A percentile compares a stretch with the other conserved stretches of the same genome.
Evolutionary conservation across 306 rosid genomes (phyloP).

Genomic region (Casuarina cunninghamiana): DNA sequence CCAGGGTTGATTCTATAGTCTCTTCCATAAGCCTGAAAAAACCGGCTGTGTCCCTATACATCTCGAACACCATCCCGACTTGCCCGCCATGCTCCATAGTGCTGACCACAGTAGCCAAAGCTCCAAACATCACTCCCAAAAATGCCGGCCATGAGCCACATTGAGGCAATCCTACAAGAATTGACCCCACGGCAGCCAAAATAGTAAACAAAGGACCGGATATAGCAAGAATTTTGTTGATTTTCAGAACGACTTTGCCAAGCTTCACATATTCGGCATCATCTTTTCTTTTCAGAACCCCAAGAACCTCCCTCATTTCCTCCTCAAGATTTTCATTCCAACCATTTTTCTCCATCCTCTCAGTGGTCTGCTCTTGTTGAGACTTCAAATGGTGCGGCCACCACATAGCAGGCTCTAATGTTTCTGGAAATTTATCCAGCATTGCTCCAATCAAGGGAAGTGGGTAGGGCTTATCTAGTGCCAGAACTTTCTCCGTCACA

Average conservation of each 20-base stretch:
- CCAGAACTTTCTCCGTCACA: constrained; percentile 39
- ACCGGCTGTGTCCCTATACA: constrained; percentile 62
- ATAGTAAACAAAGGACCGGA: constrained; percentile 67
- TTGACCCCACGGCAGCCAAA: constrained; percentile 58
- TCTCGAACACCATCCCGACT: constrained; percentile 70
- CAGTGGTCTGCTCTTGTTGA: not conserved
- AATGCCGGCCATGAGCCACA: constrained; percentile 19
- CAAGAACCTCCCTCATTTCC: constrained; percentile 48
- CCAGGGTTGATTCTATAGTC: constrained; percentile 31
- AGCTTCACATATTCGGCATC: constrained; percentile 57
- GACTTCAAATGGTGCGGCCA: constrained; percentile 45
- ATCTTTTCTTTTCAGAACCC: constrained; percentile 53
- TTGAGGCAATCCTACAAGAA: constrained; percentile 24
- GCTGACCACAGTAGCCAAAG: constrained; percentile 48
- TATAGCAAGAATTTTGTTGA: constrained; percentile 51
- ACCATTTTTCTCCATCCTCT: constrained; percentile 32
- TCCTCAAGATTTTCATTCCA: constrained; percentile 50
- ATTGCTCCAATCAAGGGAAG: constrained; percentile 69
- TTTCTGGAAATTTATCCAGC: constrained; percentile 64
- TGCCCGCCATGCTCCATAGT: constrained; percentile 65
- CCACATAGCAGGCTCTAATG: constrained; percentile 64
- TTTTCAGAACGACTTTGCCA: constrained; percentile 51
- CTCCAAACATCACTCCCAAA: constrained; percentile 42
- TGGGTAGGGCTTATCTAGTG: constrained; percentile 73
- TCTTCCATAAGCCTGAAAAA: constrained; percentile 45